Evolutionary conservation across 345 rosid genomes (phyloP), one percentile per base, ranked within the genome.

Genomic region (Acer saccharum): DNA sequence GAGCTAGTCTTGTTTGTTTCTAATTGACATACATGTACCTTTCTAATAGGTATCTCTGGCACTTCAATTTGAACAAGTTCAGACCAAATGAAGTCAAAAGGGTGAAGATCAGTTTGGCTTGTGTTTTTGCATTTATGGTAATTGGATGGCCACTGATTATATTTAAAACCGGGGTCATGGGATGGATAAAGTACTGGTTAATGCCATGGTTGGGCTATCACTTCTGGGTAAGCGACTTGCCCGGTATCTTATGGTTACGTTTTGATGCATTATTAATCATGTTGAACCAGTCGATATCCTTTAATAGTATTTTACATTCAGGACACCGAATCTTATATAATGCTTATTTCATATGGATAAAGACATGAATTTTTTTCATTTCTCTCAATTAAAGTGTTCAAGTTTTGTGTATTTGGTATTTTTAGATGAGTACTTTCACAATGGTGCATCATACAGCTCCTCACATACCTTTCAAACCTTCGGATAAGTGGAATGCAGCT

Each of bases 371-470:
- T 60, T 11, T 60, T 60, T 21, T 35, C 27, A 20, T 58, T 18
- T 60, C 27, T 60, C 21, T 60, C 27, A 21, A 60, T 60, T 60
- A 18, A 60, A 60, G 48, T 18, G 23, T 18, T 16, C 54, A 41
- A 39, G 12, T 13, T 61, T 58, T 60, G 20, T 73, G 76, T 75
- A 6, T 75, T 39, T 61, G 16, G 50, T 35, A 61, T 46, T 76
- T 78, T 86, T 65, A 95, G 99, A 95, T 93, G 98, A 95, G 99
- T 81, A 95, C 98, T 61, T 95, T 92, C 87, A 95, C 99, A 41
- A 93, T 92, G 98, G 97, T 95, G 74, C 98, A 93, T 87, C 99
- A 92, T 83, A 92, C 99, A 0, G 98, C 99, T 72, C 97, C 99
- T 27, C 97, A 91, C 61, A 93, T 95, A 77, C 95, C 99, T 68